Evolutionary conservation across 1,284 basidiomycete genomes (phyloP), one percentile per base, ranked within the genome.

Genomic region (Ceratobasidium sp.): DNA sequence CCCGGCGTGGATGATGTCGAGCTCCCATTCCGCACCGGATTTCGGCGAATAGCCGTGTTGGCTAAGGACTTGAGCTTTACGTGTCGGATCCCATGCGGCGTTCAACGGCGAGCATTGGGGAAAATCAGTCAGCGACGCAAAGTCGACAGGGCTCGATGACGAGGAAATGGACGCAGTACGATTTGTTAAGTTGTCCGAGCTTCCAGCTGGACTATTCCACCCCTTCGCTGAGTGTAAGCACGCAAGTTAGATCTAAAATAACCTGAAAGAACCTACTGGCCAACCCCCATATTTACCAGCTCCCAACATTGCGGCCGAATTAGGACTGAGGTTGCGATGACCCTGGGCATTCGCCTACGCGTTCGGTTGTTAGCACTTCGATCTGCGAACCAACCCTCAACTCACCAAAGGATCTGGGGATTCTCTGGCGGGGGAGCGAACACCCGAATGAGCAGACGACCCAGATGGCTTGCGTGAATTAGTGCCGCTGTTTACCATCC

Each of bases 81-180:
- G 53, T 3, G 29, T 29, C 27, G 41, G 9, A 29, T 67, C 53
- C 62, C 62, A 67, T 19, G 56, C 53, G 19, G 30, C 19, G 27
- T 54, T 44, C 42, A 67, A 33, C 21, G 62, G 62, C 13, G 62
- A 67, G 44, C 42, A 46, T 21, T 56, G 52, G 27, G 62, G 30
- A 27, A 52, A 56, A 42, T 67, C 62, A 67, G 62, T 67, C 62
- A 67, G 62, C 21, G 82, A 76, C 27, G 82, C 78, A 27, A 82
- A 74, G 52, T 87, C 86, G 7, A 79, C 80, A 23, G 79, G 77
- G 73, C 85, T 86, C 23, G 83, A 75, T 36, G 79, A 81, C 16
- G 86, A 88, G 54, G 86, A 87, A 64, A 82, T 80, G 16, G 87
- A 88, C 11, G 85, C 79, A 72, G 87, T 87, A 72, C 85, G 81